A percentile compares a stretch with the other conserved stretches of the same genome.
Evolutionary conservation across 805 yeast genomes (phyloP).

Genomic region (Candida berthetii): DNA sequence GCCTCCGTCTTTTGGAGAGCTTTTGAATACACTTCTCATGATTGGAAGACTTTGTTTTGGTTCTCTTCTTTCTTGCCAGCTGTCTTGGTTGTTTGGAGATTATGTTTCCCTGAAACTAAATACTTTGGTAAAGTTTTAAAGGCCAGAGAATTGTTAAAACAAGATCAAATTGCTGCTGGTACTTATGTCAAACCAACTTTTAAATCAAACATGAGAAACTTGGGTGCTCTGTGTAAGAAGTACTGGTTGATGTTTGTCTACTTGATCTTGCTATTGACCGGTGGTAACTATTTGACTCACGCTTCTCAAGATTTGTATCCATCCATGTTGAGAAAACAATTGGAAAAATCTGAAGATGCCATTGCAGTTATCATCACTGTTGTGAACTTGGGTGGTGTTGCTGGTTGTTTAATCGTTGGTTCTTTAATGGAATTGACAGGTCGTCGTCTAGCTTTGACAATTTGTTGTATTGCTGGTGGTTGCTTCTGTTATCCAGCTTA

Average conservation of each 20-base stretch:
- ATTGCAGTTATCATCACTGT: slow-evolving; percentile 57
- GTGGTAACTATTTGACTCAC: slow-evolving; percentile 66
- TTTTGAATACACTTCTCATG: slow-evolving; percentile 38
- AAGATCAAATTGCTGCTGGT: slow-evolving; percentile 21
- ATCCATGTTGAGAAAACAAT: slow-evolving; percentile 51
- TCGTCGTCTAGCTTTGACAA: slow-evolving; percentile 49
- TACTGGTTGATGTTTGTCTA: slow-evolving; percentile 62
- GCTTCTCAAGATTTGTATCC: slow-evolving; percentile 74
- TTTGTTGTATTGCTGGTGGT: slow-evolving; percentile 50
- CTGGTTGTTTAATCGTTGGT: slow-evolving; percentile 56
- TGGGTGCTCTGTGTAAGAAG: slow-evolving; percentile 29
- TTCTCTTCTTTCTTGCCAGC: slow-evolving; percentile 62
- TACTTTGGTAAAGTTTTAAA: slow-evolving; percentile 32
- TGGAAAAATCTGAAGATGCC: slow-evolving; percentile 37
- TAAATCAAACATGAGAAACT: slow-evolving; percentile 16
- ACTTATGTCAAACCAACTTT: slow-evolving; percentile 20
- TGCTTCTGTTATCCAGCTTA: slow-evolving; percentile 60
- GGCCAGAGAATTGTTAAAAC: slow-evolving; percentile 18
- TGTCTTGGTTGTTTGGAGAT: slow-evolving; percentile 51
- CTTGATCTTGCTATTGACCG: slow-evolving; percentile 56
- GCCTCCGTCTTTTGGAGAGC: slow-evolving; percentile 64
- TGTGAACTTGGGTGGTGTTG: slow-evolving; percentile 60
- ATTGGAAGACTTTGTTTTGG: slow-evolving; percentile 73
- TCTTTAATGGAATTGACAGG: slow-evolving; percentile 56
- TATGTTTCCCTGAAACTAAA: slow-evolving; percentile 53